Evolutionary conservation across 345 rosid species (phyloP), one percentile per base, ranked within the genome.

Genomic region (Syzygium jambos): DNA sequence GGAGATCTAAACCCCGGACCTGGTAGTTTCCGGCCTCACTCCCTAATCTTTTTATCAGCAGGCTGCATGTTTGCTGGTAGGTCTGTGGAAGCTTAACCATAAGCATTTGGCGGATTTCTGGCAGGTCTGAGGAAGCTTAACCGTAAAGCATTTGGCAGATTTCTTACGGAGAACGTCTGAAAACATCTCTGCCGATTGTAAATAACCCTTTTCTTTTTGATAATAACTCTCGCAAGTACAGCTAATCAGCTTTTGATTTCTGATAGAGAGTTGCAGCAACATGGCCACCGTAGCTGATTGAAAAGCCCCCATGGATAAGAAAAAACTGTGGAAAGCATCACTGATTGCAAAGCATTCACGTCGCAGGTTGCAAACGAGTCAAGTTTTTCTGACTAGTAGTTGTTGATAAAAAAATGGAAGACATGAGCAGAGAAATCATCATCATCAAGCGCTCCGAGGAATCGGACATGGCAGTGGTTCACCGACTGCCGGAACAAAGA

Each of bases 191-290:
- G 17, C 4, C 34, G 73, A 27, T 61, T 6, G 2, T n/a, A n/a
- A 61, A n/a, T 61, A 61, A 61, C 13, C 2, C 34, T 0, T 29
- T 63, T n/a, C 15, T 4, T 14, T 0, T 12, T 3, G 3, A 65
- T 65, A 65, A 30, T 30, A 29, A 30, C 22, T 16, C 43, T 30
- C 78, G 10, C 78, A 65, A 7, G 6, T 4, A 8, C 23, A 30
- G 78, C 78, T 29, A 6, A 3, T 29, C 4, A 30, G 23, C 78
- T 38, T 29, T 65, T 8, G 43, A 30, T 65, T 29, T 30, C 19
- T 30, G 6, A 68, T 17, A 16, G 23, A 68, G 78, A 30, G 17
- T 68, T 68, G 23, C 16, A 68, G 5, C 29, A 63, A 29, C 68
- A 61, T 13, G 30, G 34, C 34, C 16, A 63, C 21, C 41, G 7